phyloP scores from a whole-genome alignment of 371 early-diverging fungal species.

The Smittium culicis region DNA sequence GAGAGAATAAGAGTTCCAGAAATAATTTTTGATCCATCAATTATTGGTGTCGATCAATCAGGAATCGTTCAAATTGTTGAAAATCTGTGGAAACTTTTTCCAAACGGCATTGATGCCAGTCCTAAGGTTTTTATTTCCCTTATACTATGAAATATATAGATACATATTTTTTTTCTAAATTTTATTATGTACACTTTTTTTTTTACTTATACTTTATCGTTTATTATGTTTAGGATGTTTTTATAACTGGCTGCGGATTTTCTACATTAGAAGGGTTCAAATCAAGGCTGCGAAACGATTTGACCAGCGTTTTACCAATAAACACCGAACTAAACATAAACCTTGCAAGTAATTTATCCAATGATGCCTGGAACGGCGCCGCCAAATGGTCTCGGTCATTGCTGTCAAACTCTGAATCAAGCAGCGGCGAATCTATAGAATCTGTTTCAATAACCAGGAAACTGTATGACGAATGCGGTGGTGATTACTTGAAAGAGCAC shows the following conservation, averaged over 20 bases:
- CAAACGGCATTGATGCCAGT: slow-evolving; percentile 14
- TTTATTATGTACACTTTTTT: background rate
- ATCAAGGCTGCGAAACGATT: slow-evolving; percentile 41
- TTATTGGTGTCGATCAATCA: slow-evolving; percentile 76
- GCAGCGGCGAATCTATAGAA: slow-evolving; percentile 1
- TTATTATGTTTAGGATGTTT: slow-evolving; percentile 44
- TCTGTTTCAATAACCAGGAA: slow-evolving; percentile 40
- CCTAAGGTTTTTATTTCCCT: too few species aligned
- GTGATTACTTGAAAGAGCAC: slow-evolving; percentile 71
- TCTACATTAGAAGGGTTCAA: slow-evolving; percentile 45
- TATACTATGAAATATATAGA: too few species aligned
- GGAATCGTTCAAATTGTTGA: slow-evolving; percentile 63
- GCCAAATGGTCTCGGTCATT: slow-evolving; percentile 38
- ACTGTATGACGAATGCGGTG: slow-evolving; percentile 70
- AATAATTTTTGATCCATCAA: slow-evolving; percentile 69
- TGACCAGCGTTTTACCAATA: slow-evolving; percentile 48
- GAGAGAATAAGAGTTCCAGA: slow-evolving; percentile 79
- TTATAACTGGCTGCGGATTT: slow-evolving; percentile 65
- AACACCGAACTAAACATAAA: slow-evolving; percentile 41
- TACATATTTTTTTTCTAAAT: background rate
- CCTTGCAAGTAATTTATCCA: slow-evolving; percentile 49
- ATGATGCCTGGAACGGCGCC: slow-evolving; percentile 81
- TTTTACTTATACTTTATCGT: background rate
- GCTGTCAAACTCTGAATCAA: background rate
- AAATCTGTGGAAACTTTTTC: slow-evolving; percentile 28